Evolutionary conservation across 2,329 filamentous ascomycete species (phyloP), one percentile per base, ranked within the genome.

Genomic region (Stachybotrys chartarum): DNA sequence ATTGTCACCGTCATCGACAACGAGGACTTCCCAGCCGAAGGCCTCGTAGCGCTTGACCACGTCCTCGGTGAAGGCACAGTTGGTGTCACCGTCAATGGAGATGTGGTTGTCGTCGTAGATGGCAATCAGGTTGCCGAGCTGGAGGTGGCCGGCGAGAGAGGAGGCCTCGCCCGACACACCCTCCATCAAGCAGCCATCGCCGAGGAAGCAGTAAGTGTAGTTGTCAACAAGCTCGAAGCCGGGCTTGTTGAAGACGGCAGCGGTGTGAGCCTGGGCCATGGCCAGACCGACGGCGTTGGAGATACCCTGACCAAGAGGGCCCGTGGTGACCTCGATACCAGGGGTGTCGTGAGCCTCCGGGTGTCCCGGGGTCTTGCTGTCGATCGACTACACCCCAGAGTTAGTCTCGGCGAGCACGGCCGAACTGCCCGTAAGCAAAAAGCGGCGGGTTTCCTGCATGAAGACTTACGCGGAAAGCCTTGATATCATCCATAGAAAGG

Each of bases 81-180:
- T 94, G 78, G 89, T 97, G 81, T 96, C 88, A 75, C 94, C 94
- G 71, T 99, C 94, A 71, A 86, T 86, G 67, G 82, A 96, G 71
- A 99, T 97, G 75, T 96, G 89, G 85, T 99, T 99, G 82, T 99
- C 94, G 72, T 99, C 94, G 76, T 93, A 99, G 77, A 99, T 83
- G 75, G 84, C 86, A 76, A 97, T 97, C 70, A 99, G 82, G 83
- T 97, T 99, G 72, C 93, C 94, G 62, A 99, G 86, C 83, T 97
- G 89, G 75, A 97, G 83, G 80, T 99, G 94, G 70, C 94, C 94
- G 65, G 94, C 94, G 65, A 91, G 83, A 58, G 91, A 96, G 65
- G 83, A 90, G 68, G 94, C 93, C 81, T 99, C 94, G 70, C 85
- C 84, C 64, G 94, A 91, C 79, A 99, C 83, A 82, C 94, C 94